Percentiles rank a stretch among this genome's conserved stretches.
Evolutionary conservation across 75 land plant species (phyloP).

Genomic region (Pinus taeda): DNA sequence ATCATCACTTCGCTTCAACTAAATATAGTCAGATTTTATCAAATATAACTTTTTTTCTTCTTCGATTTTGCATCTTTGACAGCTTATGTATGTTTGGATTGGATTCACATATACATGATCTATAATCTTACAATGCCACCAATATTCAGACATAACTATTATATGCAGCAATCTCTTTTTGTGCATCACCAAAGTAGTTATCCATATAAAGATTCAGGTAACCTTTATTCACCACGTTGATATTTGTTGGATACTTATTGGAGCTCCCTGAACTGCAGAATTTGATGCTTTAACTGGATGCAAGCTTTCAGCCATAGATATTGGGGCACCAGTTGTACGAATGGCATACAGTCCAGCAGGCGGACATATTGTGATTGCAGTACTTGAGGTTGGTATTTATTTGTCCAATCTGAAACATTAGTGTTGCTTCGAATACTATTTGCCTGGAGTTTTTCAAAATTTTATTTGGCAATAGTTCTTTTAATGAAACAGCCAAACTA

Average conservation of each 20-base stretch:
- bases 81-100: not conserved
- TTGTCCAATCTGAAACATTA: not conserved
- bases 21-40: no score
- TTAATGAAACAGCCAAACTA: not conserved
- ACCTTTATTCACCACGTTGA: not conserved
- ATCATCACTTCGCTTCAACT: no score
- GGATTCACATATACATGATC: not conserved
- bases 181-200: not conserved
- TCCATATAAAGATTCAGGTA: slow-evolving; percentile 14
- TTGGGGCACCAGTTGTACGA: slow-evolving; percentile 89
- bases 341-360: slow-evolving; percentile 96
- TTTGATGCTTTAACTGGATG: slow-evolving; percentile 93
- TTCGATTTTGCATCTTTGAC: not conserved
- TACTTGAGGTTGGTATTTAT: slow-evolving; percentile 77
- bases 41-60: no score
- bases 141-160: not conserved
- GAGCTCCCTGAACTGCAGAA: slow-evolving; percentile 26
- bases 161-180: not conserved
- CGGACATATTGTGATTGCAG: slow-evolving; percentile 82
- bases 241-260: slow-evolving; percentile 11
- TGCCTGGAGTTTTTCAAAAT: not conserved
- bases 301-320: slow-evolving; percentile 81
- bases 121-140: not conserved
- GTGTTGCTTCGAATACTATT: not conserved
- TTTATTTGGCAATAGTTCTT: not conserved